Evolutionary conservation across 2,329 filamentous ascomycete genomes (phyloP).

Genomic region (Xylariaceae sp.): DNA sequence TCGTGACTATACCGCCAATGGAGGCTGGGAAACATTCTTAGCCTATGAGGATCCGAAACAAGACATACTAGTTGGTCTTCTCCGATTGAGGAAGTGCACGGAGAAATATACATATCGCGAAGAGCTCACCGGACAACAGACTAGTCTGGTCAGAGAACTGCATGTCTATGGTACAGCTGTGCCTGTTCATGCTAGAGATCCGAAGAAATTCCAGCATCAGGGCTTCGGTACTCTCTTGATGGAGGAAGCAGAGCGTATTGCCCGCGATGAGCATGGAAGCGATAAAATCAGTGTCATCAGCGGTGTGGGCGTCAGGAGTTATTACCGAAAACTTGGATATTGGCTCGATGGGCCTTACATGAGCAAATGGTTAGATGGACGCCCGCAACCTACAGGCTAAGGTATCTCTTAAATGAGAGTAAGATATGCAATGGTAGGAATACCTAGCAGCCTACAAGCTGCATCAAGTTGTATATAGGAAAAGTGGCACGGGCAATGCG

Average conservation of each 20-base stretch:
- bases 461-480: too few species aligned
- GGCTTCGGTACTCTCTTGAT: conserved; percentile 94
- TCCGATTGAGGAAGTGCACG: conserved; percentile 87
- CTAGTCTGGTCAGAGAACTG: conserved; percentile 87
- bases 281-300: conserved; percentile 95
- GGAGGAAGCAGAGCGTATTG: conserved; percentile 97
- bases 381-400: conserved; percentile 24
- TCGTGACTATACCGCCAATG: conserved; percentile 91
- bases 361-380: conserved; percentile 62
- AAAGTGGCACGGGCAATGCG: too few species aligned
- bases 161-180: conserved; percentile 97
- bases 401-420: too few species aligned
- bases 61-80: conserved; percentile 89
- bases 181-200: conserved; percentile 93
- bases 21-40: conserved; percentile 97
- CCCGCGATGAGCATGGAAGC: conserved; percentile 89
- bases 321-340: conserved; percentile 92
- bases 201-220: conserved; percentile 96
- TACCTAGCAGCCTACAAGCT: neutral
- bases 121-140: conserved; percentile 82
- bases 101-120: conserved; percentile 88
- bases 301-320: conserved; percentile 93
- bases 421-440: neutral
- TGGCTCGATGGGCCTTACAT: conserved; percentile 89
- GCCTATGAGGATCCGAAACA: conserved; percentile 98